A percentile compares a stretch with the other conserved stretches of the same genome.
These are phyloP conservation scores for Trichomonas gallinae DNA, from an alignment of 208 protist genomes.

Conservation along the genomic window DNA sequence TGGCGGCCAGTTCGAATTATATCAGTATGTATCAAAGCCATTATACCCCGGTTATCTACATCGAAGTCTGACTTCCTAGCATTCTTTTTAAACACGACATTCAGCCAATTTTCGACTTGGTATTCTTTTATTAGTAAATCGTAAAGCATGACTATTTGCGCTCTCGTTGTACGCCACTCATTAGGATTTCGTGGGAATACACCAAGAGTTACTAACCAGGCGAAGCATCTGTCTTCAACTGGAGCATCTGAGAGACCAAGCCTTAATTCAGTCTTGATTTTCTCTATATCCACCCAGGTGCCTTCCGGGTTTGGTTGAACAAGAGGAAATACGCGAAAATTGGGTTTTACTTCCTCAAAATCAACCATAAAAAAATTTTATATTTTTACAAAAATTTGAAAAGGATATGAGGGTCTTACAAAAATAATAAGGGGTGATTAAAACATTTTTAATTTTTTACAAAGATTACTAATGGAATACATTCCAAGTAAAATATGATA, in stretches of 20 bases:
- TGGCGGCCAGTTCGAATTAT: neutral
- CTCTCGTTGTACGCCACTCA: neutral
- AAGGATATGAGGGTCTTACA: too few species aligned
- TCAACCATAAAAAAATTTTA: neutral
- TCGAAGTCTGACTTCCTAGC: neutral
- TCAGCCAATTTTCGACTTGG: neutral
- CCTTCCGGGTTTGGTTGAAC: neutral
- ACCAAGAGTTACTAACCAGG: neutral
- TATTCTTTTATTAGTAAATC: neutral
- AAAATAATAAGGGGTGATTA: neutral
- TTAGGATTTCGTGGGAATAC: neutral
- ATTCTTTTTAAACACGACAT: neutral
- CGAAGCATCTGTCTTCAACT: neutral
- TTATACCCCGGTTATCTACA: neutral
- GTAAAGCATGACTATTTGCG: neutral
- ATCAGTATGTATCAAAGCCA: neutral
- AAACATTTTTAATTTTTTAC: neutral
- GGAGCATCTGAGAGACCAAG: neutral
- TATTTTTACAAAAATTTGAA: too few species aligned
- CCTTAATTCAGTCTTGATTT: neutral
- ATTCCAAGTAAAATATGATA: neutral
- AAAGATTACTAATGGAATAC: neutral
- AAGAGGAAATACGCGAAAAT: neutral
- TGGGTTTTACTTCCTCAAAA: neutral
- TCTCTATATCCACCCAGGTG: neutral